phyloP scores from a whole-genome alignment of 306 rosid genomes.

The Alnus glutinosa region DNA sequence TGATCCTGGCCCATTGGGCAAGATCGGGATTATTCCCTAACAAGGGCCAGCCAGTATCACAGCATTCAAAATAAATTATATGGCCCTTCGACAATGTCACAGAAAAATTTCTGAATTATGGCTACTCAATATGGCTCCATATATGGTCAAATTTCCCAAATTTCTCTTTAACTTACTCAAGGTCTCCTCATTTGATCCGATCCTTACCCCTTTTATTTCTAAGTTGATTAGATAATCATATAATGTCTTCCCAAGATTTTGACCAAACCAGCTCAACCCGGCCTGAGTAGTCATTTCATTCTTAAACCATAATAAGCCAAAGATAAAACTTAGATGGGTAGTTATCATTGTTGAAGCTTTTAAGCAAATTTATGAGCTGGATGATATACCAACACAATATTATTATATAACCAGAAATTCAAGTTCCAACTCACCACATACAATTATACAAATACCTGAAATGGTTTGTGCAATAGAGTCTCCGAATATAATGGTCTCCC shows the following conservation, averaged over 20 bases:
- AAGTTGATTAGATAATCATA: too few species aligned
- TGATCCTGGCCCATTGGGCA: too few species aligned
- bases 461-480: background rate
- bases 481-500: conserved; percentile 6
- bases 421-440: conserved; percentile 15
- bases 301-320: background rate
- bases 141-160: too few species aligned
- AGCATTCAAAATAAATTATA: too few species aligned
- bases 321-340: too few species aligned
- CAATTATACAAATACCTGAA: conserved; percentile 9
- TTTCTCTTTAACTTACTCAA: background rate
- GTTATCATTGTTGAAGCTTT: too few species aligned
- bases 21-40: too few species aligned
- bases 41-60: too few species aligned
- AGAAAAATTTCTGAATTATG: too few species aligned
- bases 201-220: background rate
- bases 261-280: background rate
- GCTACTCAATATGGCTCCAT: too few species aligned
- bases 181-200: background rate
- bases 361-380: too few species aligned
- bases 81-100: too few species aligned
- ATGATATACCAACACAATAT: background rate
- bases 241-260: background rate
- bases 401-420: background rate
- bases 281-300: background rate